Evolutionary conservation across 2,329 filamentous ascomycete genomes (phyloP).

Genomic region (Cladosporium sp.): DNA sequence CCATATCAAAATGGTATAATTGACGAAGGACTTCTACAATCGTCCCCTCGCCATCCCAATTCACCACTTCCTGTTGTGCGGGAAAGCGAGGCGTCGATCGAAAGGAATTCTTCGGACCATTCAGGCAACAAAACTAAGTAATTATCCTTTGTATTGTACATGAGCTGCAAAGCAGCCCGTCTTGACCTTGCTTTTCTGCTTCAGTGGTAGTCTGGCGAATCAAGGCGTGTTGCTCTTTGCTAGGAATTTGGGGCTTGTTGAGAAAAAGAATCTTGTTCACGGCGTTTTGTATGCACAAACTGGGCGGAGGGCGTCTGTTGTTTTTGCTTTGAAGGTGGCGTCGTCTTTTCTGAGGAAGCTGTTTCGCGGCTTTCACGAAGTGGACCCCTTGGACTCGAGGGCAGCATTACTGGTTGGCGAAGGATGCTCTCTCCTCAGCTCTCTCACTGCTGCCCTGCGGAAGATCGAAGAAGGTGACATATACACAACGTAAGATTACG

Average conservation of each 20-base stretch:
- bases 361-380: too few relatives aligned
- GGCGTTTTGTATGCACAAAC: slow-evolving; percentile 7
- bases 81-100: background rate
- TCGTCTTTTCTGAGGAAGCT: too few relatives aligned
- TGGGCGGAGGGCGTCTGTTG: background rate
- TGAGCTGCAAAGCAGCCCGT: background rate
- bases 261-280: background rate
- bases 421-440: too few relatives aligned
- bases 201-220: background rate
- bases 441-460: too few relatives aligned
- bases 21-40: background rate
- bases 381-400: too few relatives aligned
- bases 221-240: background rate
- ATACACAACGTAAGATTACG: too few relatives aligned
- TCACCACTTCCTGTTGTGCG: background rate
- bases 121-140: background rate
- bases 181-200: background rate
- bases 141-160: slow-evolving; percentile 8
- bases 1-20: background rate
- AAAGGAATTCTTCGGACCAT: background rate
- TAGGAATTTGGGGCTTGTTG: background rate
- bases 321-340: background rate
- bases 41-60: background rate
- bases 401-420: too few relatives aligned
- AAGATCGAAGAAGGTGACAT: too few relatives aligned